Conservation (phyloP, 495 filamentous ascomycete genomes). For the Pyrenula aspistea region DNA sequence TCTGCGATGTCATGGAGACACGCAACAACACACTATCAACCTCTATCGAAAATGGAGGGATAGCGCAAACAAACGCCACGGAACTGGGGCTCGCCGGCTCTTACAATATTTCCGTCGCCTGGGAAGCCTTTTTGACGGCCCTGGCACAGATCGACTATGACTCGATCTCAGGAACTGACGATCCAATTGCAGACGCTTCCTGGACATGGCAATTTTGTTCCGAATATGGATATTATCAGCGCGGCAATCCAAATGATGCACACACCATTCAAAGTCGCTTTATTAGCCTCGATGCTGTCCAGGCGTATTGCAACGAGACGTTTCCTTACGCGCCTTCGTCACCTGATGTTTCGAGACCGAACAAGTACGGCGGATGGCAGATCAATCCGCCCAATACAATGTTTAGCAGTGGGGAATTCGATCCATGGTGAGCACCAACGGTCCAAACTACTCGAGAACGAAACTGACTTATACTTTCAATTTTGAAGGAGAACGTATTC, state of each 20-base stretch:
- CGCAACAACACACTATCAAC: constrained; percentile 13
- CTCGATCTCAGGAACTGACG: neutral
- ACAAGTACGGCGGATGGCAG: constrained; percentile 38
- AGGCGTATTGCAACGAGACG: constrained; percentile 37
- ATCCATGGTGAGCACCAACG: too few relatives aligned
- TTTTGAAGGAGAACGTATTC: constrained; percentile 23
- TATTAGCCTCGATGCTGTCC: constrained; percentile 37
- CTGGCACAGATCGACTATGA: neutral
- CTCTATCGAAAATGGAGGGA: constrained; percentile 4
- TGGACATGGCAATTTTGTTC: constrained; percentile 54
- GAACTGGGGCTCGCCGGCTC: constrained; percentile 1
- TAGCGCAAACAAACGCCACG: neutral
- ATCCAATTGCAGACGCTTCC: neutral
- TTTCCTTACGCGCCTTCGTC: constrained; percentile 36
- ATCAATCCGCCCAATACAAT: constrained; percentile 47
- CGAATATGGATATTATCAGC: constrained; percentile 45
- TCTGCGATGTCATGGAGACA: constrained; percentile 36
- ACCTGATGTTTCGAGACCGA: constrained; percentile 25
- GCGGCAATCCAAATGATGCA: constrained; percentile 32
- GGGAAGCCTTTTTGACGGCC: neutral
- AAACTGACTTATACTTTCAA: constrained; percentile 34
- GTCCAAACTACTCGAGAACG: too few relatives aligned
- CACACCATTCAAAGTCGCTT: constrained; percentile 38
- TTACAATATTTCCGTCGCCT: neutral
- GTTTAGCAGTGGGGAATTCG: constrained; percentile 42